Evolutionary conservation across 2,329 filamentous ascomycete genomes (phyloP), one percentile per base, ranked within the genome.

Genomic region (Fusarium armeniacum): DNA sequence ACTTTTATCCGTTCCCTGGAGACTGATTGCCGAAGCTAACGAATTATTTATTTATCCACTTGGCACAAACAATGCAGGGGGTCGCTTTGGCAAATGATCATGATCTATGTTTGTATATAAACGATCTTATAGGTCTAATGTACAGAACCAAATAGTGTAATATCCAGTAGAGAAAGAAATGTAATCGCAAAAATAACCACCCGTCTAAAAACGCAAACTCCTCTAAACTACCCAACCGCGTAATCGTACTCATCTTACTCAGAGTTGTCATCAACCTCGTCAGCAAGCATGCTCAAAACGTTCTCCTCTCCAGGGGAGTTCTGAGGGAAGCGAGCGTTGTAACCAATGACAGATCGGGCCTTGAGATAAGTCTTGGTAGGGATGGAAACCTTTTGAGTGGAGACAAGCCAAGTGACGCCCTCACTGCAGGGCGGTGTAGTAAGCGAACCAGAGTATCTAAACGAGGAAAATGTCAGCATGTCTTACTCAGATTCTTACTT

Each of bases 401-500:
- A 83, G 43, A 89, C 77, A 49, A 87, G 78, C 81, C 87, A 89
- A 12, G 77, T 80, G 24, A 90, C 79, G 28, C 83, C 84, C 76
- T 90, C 87, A 18, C 81, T 81, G 78, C 88, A 90, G 6, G 88
- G 88, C 22, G 89, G 88, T 0, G 87, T 90, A 41, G 88, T 90
- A 47, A 90, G 80, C 20, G 86, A 89, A 22, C 88, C 88, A 15
- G 77, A 76, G 80, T 90, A 90, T 35, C 74, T 76, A 32, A 4
- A 33, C 13, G 24, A 3, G 3, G 0, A 13, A 13, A 3, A 6
- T 46, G 65, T 71, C 43, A 74, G 70, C 20, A 45, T 13, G 9
- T n/a, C 3, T 35, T 18, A n/a, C 20, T 18, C 10, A 8, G 6
- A 1, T 15, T 33, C 6, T 16, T 26, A 1, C 1, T 9, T 36